Evolutionary conservation across 441 rosid species (phyloP).

Genomic region (Oxalis stricta): DNA sequence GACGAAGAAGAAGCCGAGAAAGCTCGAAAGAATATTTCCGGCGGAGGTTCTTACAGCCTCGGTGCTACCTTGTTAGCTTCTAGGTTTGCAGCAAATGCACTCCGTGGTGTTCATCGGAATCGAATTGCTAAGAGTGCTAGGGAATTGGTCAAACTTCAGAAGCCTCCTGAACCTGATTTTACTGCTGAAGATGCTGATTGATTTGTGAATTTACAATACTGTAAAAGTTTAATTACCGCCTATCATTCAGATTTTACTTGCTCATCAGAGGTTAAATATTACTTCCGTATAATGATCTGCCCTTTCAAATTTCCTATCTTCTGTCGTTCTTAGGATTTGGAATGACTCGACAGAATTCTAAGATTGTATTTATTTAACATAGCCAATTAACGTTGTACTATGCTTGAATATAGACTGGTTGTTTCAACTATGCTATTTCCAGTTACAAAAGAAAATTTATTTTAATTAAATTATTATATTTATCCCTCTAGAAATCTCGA

Average conservation of each 20-base stretch:
- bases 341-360: too few relatives aligned
- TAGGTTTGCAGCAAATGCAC: constrained; percentile 83
- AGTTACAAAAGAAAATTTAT: too few relatives aligned
- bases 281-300: too few relatives aligned
- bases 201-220: constrained; percentile 5
- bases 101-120: constrained; percentile 71
- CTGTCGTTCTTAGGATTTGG: too few relatives aligned
- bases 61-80: constrained; percentile 92
- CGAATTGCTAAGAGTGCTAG: constrained; percentile 54
- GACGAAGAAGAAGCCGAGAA: constrained; percentile 41
- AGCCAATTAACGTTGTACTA: too few relatives aligned
- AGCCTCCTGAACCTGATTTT: constrained; percentile 90
- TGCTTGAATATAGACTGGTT: too few relatives aligned
- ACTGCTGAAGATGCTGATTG: constrained; percentile 72
- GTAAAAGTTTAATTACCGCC: not conserved
- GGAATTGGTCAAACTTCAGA: constrained; percentile 69
- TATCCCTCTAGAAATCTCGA: too few relatives aligned
- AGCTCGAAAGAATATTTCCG: constrained; percentile 13
- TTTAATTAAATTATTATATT: too few relatives aligned
- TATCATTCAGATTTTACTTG: not conserved
- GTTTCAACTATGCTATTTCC: too few relatives aligned
- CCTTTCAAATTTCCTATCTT: too few relatives aligned
- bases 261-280: not conserved
- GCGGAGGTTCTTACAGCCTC: constrained; percentile 46
- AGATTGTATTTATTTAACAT: too few relatives aligned